Percentiles rank a stretch among this genome's conserved stretches.
phyloP scores from a whole-genome alignment of 371 early-diverging fungal genomes.

The Saksenaea oblongispora region DNA sequence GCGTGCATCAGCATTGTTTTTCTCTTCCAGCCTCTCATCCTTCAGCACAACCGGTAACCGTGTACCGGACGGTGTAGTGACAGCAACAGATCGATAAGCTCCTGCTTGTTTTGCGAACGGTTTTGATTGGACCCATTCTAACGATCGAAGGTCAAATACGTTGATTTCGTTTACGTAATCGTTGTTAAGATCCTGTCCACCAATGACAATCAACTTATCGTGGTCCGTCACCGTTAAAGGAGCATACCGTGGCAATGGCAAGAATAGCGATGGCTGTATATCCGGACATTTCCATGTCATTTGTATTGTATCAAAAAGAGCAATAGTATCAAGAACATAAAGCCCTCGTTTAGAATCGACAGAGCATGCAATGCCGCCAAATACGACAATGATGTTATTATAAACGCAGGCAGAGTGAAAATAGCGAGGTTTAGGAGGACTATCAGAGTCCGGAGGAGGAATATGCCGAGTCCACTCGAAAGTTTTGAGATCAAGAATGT shows the following conservation, averaged over 20 bases:
- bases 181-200: constrained; percentile 79
- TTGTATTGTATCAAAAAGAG: constrained; percentile 62
- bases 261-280: constrained; percentile 48
- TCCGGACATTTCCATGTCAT: constrained; percentile 62
- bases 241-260: constrained; percentile 77
- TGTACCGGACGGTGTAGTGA: constrained; percentile 35
- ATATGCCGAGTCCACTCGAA: constrained; percentile 64
- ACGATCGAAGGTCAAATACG: constrained; percentile 65
- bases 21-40: background rate
- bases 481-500: constrained; percentile 63
- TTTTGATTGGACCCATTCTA: constrained; percentile 65
- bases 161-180: constrained; percentile 77
- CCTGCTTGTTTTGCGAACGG: constrained; percentile 69
- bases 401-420: constrained; percentile 78
- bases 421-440: constrained; percentile 65
- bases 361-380: constrained; percentile 60
- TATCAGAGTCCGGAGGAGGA: constrained; percentile 41
- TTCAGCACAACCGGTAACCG: constrained; percentile 23
- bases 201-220: constrained; percentile 66
- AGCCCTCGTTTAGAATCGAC: constrained; percentile 29
- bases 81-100: constrained; percentile 76
- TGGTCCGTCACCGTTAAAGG: constrained; percentile 64
- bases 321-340: constrained; percentile 68
- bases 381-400: constrained; percentile 46
- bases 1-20: background rate